Percentiles rank a stretch among this genome's conserved stretches.
Evolutionary conservation across 441 rosid genomes (phyloP).

Genomic region (Croton laevigatus): DNA sequence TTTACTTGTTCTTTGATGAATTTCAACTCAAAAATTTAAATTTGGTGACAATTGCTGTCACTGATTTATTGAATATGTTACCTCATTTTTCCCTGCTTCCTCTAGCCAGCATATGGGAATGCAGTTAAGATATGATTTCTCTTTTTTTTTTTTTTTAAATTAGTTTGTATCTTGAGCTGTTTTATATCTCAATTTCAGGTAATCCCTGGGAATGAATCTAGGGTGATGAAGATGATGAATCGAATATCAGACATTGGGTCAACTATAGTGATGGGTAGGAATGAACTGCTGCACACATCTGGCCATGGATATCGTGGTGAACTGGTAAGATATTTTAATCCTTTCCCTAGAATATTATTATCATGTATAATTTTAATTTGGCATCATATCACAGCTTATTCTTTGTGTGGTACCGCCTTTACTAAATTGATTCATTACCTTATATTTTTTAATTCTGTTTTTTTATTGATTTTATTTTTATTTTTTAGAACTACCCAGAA

Average conservation of each 20-base stretch:
- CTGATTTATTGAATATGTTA: background rate
- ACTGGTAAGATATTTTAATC: conserved; percentile 45
- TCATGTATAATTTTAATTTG: conserved; percentile 5
- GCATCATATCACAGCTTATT: background rate
- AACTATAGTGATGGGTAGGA: conserved; percentile 79
- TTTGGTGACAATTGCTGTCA: background rate
- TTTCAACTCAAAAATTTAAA: conserved; percentile 2
- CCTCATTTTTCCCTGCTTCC: background rate
- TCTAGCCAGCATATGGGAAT: background rate
- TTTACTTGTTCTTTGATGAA: background rate
- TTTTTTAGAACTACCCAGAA: background rate
- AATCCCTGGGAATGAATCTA: conserved; percentile 95
- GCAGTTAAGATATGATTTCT: background rate
- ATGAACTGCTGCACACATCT: conserved; percentile 86
- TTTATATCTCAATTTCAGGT: conserved; percentile 48
- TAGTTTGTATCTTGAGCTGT: conserved; percentile 12
- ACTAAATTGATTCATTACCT: conserved; percentile 3
- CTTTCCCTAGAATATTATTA: conserved; percentile 10
- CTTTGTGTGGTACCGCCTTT: background rate
- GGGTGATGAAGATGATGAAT: conserved; percentile 96
- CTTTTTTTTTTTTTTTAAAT: conserved; percentile 1
- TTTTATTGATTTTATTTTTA: too few relatives aligned
- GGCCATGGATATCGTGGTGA: conserved; percentile 98
- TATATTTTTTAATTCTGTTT: background rate
- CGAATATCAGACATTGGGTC: conserved; percentile 93